Evolutionary conservation across 768 basidiomycete species (phyloP).

Genomic region (Russula virescens): DNA sequence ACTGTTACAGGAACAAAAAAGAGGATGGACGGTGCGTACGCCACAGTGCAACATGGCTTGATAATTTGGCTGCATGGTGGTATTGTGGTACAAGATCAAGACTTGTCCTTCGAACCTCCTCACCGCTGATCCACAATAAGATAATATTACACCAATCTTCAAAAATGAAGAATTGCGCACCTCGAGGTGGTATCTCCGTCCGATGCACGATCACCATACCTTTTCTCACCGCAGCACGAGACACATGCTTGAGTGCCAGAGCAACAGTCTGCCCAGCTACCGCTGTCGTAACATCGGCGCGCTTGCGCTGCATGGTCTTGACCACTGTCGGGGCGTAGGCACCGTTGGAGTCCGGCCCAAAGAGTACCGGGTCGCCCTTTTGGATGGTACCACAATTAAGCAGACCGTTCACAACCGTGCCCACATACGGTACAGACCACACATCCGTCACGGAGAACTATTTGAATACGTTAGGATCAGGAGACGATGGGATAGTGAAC

Average conservation of each 20-base stretch:
- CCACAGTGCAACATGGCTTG: slow-evolving; percentile 97
- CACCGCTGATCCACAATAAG: slow-evolving; percentile 45
- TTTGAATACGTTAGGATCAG: slow-evolving; percentile 7
- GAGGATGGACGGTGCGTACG: slow-evolving; percentile 36
- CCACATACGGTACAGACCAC: slow-evolving; percentile 84
- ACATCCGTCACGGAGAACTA: slow-evolving; percentile 83
- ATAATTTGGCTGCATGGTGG: slow-evolving; percentile 88
- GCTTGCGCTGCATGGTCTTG: slow-evolving; percentile 91
- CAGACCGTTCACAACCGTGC: slow-evolving; percentile 81
- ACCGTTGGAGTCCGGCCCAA: slow-evolving; percentile 92
- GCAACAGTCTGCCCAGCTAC: slow-evolving; percentile 97
- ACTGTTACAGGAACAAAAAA: slow-evolving; percentile 1
- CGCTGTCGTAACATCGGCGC: slow-evolving; percentile 73
- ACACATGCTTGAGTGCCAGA: slow-evolving; percentile 84
- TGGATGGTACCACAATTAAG: slow-evolving; percentile 69
- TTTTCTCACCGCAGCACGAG: slow-evolving; percentile 76
- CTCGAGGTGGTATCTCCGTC: slow-evolving; percentile 70
- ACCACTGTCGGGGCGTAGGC: slow-evolving; percentile 75
- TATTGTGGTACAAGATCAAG: slow-evolving; percentile 89
- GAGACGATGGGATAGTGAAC: background rate
- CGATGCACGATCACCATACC: slow-evolving; percentile 91
- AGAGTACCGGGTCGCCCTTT: slow-evolving; percentile 72
- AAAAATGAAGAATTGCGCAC: slow-evolving; percentile 34
- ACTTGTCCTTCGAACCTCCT: slow-evolving; percentile 90
- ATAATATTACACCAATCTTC: background rate